These are phyloP conservation scores for Penicillium coffeae DNA, from an alignment of 495 filamentous ascomycete species.

Conservation along the genomic window DNA sequence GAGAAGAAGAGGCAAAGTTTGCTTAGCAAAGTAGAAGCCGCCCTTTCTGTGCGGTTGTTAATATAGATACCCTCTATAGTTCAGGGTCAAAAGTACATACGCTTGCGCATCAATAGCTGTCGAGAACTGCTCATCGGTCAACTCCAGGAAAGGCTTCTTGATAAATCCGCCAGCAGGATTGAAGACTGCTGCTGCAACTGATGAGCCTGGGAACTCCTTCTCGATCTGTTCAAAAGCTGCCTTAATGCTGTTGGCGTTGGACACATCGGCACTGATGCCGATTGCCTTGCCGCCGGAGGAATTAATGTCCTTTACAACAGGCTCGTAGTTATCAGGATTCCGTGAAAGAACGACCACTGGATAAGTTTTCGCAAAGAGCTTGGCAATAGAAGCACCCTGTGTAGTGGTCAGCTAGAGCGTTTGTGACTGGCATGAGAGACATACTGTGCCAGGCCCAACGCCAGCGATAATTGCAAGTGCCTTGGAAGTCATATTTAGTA, in stretches of 20 bases:
- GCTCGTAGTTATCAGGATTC: slow-evolving; percentile 59
- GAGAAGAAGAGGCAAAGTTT: slow-evolving; percentile 68
- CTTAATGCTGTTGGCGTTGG: slow-evolving; percentile 57
- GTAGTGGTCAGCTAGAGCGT: neutral
- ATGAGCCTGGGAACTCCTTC: slow-evolving; percentile 41
- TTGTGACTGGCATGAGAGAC: neutral
- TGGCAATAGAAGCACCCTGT: slow-evolving; percentile 57
- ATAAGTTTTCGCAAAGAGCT: slow-evolving; percentile 67
- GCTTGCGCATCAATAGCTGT: slow-evolving; percentile 53
- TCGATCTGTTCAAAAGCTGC: slow-evolving; percentile 66
- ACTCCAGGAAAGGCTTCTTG: slow-evolving; percentile 77
- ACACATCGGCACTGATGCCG: slow-evolving; percentile 71
- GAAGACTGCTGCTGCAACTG: slow-evolving; percentile 75
- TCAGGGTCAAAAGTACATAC: slow-evolving; percentile 46
- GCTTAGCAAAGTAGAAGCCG: slow-evolving; percentile 74
- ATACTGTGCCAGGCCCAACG: slow-evolving; percentile 68
- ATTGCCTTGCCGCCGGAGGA: slow-evolving; percentile 64
- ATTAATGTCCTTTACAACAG: slow-evolving; percentile 72
- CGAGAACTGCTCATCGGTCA: slow-evolving; percentile 61
- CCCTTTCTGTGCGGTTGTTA: slow-evolving; percentile 49
- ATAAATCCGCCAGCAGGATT: slow-evolving; percentile 71
- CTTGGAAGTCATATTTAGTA: slow-evolving; percentile 34
- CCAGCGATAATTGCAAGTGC: slow-evolving; percentile 69
- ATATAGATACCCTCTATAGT: neutral
- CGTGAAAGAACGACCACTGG: slow-evolving; percentile 74